phyloP scores from a whole-genome alignment of 495 filamentous ascomycete species.

The Hyaloscypha variabilis region DNA sequence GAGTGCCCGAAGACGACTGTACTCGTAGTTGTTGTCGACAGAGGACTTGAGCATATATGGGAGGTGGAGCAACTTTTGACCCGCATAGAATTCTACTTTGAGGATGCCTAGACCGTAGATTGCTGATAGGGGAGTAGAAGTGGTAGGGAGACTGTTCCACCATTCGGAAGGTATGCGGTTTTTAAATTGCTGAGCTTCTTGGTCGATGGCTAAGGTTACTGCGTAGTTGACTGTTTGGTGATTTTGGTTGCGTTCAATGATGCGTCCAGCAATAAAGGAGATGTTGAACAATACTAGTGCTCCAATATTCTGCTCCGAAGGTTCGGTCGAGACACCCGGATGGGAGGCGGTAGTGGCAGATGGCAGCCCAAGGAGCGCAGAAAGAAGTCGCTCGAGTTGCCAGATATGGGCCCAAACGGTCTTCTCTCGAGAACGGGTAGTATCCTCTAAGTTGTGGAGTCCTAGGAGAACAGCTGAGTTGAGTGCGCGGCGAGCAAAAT shows the following conservation, averaged over 20 bases:
- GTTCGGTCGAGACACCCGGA: constrained; percentile 32
- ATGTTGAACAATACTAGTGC: constrained; percentile 36
- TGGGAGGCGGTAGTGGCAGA: constrained; percentile 45
- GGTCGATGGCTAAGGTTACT: constrained; percentile 48
- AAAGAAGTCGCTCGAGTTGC: constrained; percentile 45
- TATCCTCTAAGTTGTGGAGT: constrained; percentile 37
- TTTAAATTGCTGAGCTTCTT: constrained; percentile 46
- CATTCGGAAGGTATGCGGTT: not conserved
- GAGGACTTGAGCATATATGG: constrained; percentile 57
- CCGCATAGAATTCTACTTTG: constrained; percentile 45
- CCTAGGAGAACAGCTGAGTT: constrained; percentile 51
- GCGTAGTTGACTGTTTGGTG: constrained; percentile 40
- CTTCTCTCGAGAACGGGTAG: constrained; percentile 34
- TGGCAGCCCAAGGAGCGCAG: constrained; percentile 54
- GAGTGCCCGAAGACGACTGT: constrained; percentile 45
- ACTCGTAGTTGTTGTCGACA: constrained; percentile 42
- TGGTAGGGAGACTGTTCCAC: constrained; percentile 7
- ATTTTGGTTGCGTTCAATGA: constrained; percentile 54
- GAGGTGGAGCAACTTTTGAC: constrained; percentile 51
- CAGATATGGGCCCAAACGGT: constrained; percentile 50
- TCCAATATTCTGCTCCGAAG: constrained; percentile 21
- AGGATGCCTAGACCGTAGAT: constrained; percentile 4
- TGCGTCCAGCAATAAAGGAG: constrained; percentile 47
- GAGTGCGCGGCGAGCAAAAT: constrained; percentile 47
- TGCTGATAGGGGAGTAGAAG: not conserved